Evolutionary conservation across 164 flowering plant species (phyloP).

Genomic region (Magnolia changhungtana): DNA sequence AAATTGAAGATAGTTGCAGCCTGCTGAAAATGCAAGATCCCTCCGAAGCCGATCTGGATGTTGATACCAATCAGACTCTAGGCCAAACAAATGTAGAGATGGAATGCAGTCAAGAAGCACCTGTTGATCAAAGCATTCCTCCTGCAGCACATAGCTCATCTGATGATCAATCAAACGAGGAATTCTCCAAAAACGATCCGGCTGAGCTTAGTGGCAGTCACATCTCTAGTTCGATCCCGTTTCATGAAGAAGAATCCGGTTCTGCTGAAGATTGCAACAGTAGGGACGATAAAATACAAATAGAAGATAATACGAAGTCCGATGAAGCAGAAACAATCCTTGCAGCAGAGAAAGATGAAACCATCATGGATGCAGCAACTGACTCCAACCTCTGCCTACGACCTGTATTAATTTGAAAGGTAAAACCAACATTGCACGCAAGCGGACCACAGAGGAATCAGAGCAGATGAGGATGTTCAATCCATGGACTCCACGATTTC

Average conservation of each 20-base stretch:
- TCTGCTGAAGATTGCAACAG: conserved; percentile 7
- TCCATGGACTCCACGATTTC: conserved; percentile 43
- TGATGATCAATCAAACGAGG: conserved; percentile 19
- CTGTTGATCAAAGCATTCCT: conserved; percentile 41
- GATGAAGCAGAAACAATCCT: conserved; percentile 12
- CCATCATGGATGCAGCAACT: conserved; percentile 10
- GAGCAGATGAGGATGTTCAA: conserved; percentile 57
- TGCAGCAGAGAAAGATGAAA: conserved; percentile 15
- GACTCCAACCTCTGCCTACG: conserved; percentile 21
- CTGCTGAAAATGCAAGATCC: conserved; percentile 5
- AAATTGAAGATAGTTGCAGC: background rate
- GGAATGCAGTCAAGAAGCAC: conserved; percentile 36
- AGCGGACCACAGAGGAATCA: conserved; percentile 38
- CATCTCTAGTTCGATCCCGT: background rate
- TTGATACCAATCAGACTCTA: background rate
- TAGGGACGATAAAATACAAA: conserved; percentile 11
- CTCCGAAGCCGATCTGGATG: conserved; percentile 7
- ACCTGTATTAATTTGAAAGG: conserved; percentile 51
- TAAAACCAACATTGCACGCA: conserved; percentile 31
- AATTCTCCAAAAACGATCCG: conserved; percentile 17
- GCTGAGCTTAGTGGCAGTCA: background rate
- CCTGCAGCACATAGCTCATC: conserved; percentile 35
- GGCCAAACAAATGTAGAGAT: conserved; percentile 4
- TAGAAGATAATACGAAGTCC: conserved; percentile 2
- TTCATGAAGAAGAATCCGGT: background rate